A percentile compares a stretch with the other conserved stretches of the same genome.
phyloP scores from a whole-genome alignment of 1,284 basidiomycete species.

The Cystobasidium sp. region DNA sequence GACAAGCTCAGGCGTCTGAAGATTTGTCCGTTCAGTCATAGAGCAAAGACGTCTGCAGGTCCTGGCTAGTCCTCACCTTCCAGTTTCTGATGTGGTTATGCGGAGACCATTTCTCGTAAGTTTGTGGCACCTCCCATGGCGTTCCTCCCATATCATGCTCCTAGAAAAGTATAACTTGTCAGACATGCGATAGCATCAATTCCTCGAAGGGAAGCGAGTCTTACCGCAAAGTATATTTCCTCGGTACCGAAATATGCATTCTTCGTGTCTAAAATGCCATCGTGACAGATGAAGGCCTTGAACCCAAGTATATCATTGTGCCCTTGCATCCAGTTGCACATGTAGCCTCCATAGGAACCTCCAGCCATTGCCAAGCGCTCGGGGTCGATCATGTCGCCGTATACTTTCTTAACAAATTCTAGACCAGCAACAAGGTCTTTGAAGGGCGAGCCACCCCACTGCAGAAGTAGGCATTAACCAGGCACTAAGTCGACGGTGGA shows the following conservation, averaged over 20 bases:
- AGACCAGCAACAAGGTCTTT: conserved; percentile 53
- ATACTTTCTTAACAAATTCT: conserved; percentile 48
- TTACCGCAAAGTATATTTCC: conserved; percentile 78
- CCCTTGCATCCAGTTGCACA: conserved; percentile 74
- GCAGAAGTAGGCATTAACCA: background rate
- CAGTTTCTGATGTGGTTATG: conserved; percentile 78
- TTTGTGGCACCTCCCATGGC: conserved; percentile 69
- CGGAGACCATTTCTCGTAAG: conserved; percentile 63
- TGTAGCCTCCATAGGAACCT: conserved; percentile 52
- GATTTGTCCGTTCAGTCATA: conserved; percentile 59
- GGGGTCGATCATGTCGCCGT: conserved; percentile 68
- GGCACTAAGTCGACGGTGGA: background rate
- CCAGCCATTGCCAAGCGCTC: conserved; percentile 65
- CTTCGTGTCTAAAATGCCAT: conserved; percentile 67
- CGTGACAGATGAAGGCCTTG: conserved; percentile 74
- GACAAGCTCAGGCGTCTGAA: conserved; percentile 78
- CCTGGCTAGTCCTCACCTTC: conserved; percentile 67
- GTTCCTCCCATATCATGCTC: conserved; percentile 81
- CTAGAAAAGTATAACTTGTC: background rate
- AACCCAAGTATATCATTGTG: conserved; percentile 83
- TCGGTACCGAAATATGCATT: conserved; percentile 81
- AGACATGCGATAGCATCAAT: background rate
- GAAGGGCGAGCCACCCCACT: conserved; percentile 75
- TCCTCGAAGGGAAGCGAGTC: conserved; percentile 24
- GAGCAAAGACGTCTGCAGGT: conserved; percentile 66